Conservation (phyloP, 2,329 filamentous ascomycete genomes). For the Spiromastix sp. region DNA sequence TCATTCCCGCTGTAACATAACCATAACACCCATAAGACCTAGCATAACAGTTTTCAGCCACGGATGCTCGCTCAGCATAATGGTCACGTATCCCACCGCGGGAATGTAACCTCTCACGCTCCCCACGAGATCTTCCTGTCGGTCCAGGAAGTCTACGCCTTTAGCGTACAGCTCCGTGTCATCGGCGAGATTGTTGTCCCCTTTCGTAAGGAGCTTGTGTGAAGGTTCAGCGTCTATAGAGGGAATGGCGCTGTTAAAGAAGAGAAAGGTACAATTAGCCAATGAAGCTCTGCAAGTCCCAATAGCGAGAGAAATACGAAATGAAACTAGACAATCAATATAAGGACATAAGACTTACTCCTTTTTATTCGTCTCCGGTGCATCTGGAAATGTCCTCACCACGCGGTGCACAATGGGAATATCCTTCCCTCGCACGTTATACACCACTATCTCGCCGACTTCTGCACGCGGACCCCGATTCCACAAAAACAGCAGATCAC, state of each 20-base stretch:
- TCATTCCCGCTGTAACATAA: slow-evolving; percentile 83
- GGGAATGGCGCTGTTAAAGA: slow-evolving; percentile 12
- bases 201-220: slow-evolving; percentile 75
- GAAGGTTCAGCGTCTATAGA: slow-evolving; percentile 13
- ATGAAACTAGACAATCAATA: background rate
- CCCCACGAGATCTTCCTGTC: slow-evolving; percentile 78
- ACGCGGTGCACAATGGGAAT: slow-evolving; percentile 96
- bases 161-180: slow-evolving; percentile 84
- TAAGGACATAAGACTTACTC: slow-evolving; percentile 10
- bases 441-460: slow-evolving; percentile 64
- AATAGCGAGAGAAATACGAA: slow-evolving; percentile 2
- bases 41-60: slow-evolving; percentile 96
- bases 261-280: background rate
- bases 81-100: slow-evolving; percentile 94
- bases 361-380: slow-evolving; percentile 25
- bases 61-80: slow-evolving; percentile 86
- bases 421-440: slow-evolving; percentile 84
- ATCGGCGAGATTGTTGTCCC: slow-evolving; percentile 90
- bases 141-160: slow-evolving; percentile 76
- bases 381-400: slow-evolving; percentile 55
- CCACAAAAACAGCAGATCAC: slow-evolving; percentile 55
- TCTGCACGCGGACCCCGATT: slow-evolving; percentile 52
- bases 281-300: background rate
- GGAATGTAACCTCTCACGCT: slow-evolving; percentile 87
- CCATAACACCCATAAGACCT: slow-evolving; percentile 87